Evolutionary conservation across 2,329 filamentous ascomycete genomes (phyloP).

Genomic region (Teratosphaeriaceae sp.): DNA sequence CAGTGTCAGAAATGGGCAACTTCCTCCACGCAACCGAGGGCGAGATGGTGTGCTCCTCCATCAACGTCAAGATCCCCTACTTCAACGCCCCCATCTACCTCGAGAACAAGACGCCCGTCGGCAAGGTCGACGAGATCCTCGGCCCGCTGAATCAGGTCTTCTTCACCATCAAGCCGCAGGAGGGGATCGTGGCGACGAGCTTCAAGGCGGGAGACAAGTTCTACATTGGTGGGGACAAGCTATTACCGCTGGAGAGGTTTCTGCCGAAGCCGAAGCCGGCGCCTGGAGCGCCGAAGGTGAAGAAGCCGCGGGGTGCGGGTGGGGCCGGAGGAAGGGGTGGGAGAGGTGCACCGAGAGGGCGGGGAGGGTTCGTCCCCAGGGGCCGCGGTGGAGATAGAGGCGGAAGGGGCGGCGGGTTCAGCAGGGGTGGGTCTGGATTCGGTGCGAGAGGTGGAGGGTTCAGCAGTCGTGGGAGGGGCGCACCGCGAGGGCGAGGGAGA

Average conservation of each 20-base stretch:
- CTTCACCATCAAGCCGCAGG: constrained; percentile 96
- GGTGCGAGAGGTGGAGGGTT: constrained; percentile 18
- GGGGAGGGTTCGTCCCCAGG: constrained; percentile 39
- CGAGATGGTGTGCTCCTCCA: constrained; percentile 94
- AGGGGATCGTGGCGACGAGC: constrained; percentile 88
- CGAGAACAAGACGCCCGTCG: constrained; percentile 86
- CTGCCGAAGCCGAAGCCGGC: constrained; percentile 82
- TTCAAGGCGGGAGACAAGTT: constrained; percentile 98
- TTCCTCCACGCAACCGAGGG: constrained; percentile 95
- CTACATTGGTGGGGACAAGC: constrained; percentile 81
- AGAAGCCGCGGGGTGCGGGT: constrained; percentile 58
- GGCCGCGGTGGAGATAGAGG: constrained; percentile 31
- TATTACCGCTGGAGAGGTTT: constrained; percentile 92
- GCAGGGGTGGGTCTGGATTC: constrained; percentile 23
- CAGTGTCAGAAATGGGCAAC: constrained; percentile 67
- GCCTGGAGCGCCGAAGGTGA: constrained; percentile 59
- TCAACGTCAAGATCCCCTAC: constrained; percentile 93
- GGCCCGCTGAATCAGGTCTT: constrained; percentile 96
- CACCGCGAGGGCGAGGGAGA: constrained; percentile 31
- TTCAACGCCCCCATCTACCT: constrained; percentile 99
- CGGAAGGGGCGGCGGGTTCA: constrained; percentile 26
- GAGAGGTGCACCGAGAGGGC: constrained; percentile 49
- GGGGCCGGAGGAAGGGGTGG: constrained; percentile 32
- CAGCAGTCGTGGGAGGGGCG: constrained; percentile 25
- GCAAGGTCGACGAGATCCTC: constrained; percentile 97